Conservation (phyloP, 345 rosid genomes). For the Salix suchowensis region DNA sequence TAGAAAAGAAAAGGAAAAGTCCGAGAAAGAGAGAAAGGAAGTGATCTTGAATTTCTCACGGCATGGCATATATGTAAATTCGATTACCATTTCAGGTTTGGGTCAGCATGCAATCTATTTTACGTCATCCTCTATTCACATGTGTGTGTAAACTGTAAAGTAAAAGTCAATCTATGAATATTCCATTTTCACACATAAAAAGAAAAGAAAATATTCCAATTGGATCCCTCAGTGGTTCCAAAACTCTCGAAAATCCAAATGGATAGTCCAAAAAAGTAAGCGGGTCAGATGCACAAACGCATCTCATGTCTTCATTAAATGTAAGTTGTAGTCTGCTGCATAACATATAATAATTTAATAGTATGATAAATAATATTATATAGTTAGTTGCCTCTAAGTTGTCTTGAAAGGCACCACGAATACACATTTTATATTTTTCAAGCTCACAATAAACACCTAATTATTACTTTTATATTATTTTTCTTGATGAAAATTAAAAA, state of each 20-base stretch:
- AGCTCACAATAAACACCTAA: no score
- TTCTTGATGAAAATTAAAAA: not conserved
- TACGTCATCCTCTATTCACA: slow-evolving; percentile 16
- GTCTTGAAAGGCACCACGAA: no score
- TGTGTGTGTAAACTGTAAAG: not conserved
- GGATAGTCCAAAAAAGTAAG: not conserved
- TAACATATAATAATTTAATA: no score
- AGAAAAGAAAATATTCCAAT: not conserved
- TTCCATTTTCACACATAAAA: not conserved
- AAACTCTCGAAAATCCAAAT: not conserved
- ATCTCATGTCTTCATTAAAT: no score
- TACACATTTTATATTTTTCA: no score
- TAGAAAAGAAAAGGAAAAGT: no score
- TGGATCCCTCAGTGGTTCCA: not conserved
- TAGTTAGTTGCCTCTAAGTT: no score
- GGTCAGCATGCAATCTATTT: slow-evolving; percentile 23
- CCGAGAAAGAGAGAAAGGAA: not conserved
- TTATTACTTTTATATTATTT: no score
- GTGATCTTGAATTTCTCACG: not conserved
- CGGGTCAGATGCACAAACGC: no score
- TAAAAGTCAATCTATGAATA: not conserved
- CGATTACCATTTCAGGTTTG: no score
- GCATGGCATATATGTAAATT: not conserved
- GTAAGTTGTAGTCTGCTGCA: no score
- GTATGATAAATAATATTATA: no score